These are phyloP conservation scores for Pogostemon cablin DNA, from an alignment of 257 asterid genomes.

Conservation along the genomic window DNA sequence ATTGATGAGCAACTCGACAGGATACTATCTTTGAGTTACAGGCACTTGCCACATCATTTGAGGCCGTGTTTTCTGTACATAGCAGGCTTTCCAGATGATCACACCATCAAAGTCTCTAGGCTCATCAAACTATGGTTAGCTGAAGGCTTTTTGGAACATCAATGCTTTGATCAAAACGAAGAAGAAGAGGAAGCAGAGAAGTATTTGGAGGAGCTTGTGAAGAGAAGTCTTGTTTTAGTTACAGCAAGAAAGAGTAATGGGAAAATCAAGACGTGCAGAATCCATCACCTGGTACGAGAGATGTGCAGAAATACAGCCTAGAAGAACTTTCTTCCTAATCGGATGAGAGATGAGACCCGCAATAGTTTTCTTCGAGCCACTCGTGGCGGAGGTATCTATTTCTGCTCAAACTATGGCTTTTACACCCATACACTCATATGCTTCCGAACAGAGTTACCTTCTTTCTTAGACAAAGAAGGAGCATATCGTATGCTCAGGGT, in stretches of 20 bases:
- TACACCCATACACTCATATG: background rate
- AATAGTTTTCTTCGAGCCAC: background rate
- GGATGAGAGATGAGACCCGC: background rate
- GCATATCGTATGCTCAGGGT: background rate
- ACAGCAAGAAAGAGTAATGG: constrained; percentile 17
- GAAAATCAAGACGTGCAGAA: constrained; percentile 13
- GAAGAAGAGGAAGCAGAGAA: constrained; percentile 23
- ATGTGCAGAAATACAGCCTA: constrained; percentile 5
- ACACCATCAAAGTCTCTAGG: background rate
- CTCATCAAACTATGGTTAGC: constrained; percentile 19
- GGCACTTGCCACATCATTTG: constrained; percentile 22
- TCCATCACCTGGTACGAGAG: constrained; percentile 19
- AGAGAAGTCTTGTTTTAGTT: constrained; percentile 16
- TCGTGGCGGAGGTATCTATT: background rate
- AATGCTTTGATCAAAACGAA: background rate
- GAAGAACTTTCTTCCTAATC: constrained; percentile 4
- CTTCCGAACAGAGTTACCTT: background rate
- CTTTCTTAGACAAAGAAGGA: background rate
- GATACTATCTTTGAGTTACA: constrained; percentile 27
- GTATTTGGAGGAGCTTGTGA: constrained; percentile 22
- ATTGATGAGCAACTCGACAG: background rate
- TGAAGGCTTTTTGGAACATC: background rate
- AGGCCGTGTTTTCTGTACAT: constrained; percentile 6
- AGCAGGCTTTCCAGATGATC: constrained; percentile 3
- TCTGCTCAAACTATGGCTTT: background rate